Base-by-base conservation (phyloP, 208 protist genomes). In the Acanthamoeba quina region DNA sequence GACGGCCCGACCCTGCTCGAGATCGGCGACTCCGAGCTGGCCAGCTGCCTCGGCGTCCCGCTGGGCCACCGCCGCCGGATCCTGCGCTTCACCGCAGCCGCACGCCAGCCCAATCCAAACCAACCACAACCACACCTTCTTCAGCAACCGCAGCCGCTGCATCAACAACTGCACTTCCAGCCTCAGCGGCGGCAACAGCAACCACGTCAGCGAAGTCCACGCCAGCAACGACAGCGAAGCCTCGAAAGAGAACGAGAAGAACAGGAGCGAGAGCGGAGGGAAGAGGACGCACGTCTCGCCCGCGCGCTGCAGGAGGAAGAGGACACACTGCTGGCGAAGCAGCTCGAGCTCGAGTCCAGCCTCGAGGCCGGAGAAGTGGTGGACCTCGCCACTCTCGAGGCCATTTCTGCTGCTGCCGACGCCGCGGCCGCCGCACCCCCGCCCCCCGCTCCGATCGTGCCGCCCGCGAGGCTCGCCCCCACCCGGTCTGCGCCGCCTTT, bases 1-100 rank as follows among this genome's bases (percentile, higher is more conserved):
- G 64, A 70, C 26, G 64, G 64, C 10, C 64, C 64, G n/a, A 37
- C 64, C 64, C 29, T 70, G n/a, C 64, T 70, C 29, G 64, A 70
- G 64, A 13, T 70, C 24, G n/a, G 64, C 5, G 64, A 70, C 64
- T 7, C 24, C n/a, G n/a, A 70, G n/a, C 64, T 70, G 64, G 5
- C 11, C 64, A 34, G 29, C 26, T 70, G 64, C 37, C 64, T 70
- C 64, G 64, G 29, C n/a, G 64, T 70, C 64, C 24, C 64, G 17
- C 64, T 70, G 64, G 64, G 64, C 64, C 64, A 70, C 29, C 64
- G 64, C 11, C 64, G 64, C 64, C 24, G 64, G 17, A 70, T 70
- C 24, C 64, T 70, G 4, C 64, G 64, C n/a, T 70, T 70, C 64
- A 70, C 26, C 64, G 64, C 24, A 9, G 26, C 24, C 26, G 29